Base-by-base conservation (phyloP, 768 basidiomycete genomes). In the Lactarius akahatsu region DNA sequence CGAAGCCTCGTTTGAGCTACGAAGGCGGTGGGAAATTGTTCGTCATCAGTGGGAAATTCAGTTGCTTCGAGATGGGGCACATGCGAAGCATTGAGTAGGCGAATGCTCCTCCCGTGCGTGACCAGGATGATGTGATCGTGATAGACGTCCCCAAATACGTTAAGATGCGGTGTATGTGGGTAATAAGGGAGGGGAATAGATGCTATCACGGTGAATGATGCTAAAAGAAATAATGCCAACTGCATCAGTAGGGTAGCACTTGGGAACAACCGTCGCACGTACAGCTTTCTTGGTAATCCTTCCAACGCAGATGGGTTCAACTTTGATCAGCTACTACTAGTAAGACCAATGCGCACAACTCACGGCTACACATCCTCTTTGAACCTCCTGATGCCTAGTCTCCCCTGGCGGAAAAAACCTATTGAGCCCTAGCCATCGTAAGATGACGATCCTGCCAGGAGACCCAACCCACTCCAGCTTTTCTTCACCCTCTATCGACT, bases 221-320 rank as follows among this genome's bases (percentile, higher is more conserved):
- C 89, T 91, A 57, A 59, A 40, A 34, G 52, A 58, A 28, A 67
- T 28, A 7, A 34, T n/a, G 47, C 20, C 20, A 23, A 23, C 28
- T 26, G 3, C 28, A 36, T 60, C 41, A 63, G 41, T 11, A 23
- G n/a, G 55, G 9, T 10, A 23, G 57, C 3, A 23, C 38, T 32
- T 23, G 13, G 18, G 13, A 59, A n/a, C 23, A 4, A 16, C 28
- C 23, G 45, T 38, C 52, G 15, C 15, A 72, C 87, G 73, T 73
- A 91, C 91, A 81, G 74, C 89, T 91, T 71, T 91, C 87, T 71
- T 86, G 86, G 72, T 86, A 91, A 73, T 92, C 91, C 90, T 92
- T 55, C 20, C 20, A 36, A 55, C 47, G 36, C 57, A 23, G 60
- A 11, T 16, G 34, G 23, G 20, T 65, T 55, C 26, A 28, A 58